These are phyloP conservation scores for Apium graveolens DNA, from an alignment of 129 eudicot species.

Conservation along the genomic window DNA sequence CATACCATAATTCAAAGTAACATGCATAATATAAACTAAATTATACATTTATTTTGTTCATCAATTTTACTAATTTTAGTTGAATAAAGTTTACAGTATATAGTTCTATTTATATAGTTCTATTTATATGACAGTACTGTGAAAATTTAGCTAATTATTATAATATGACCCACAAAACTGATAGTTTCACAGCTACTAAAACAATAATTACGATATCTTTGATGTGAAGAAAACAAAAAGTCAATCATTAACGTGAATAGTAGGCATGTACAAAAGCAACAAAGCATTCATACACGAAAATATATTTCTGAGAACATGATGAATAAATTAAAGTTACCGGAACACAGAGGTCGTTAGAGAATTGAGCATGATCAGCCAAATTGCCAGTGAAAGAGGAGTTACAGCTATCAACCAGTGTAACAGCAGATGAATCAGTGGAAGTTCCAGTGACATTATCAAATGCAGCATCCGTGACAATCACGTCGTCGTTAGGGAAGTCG, in stretches of 20 bases:
- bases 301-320: neutral
- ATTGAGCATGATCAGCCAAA: constrained; percentile 7
- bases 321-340: neutral
- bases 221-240: neutral
- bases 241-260: neutral
- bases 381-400: neutral
- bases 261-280: neutral
- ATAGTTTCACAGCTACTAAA: neutral
- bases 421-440: constrained; percentile 9
- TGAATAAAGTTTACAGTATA: too few relatives aligned
- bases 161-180: neutral
- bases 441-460: constrained; percentile 9
- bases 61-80: too few relatives aligned
- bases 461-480: neutral
- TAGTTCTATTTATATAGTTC: too few relatives aligned
- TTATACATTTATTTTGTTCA: neutral
- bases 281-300: neutral
- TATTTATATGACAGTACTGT: too few relatives aligned
- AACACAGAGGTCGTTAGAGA: constrained; percentile 9
- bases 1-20: neutral
- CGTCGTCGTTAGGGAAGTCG: constrained; percentile 5
- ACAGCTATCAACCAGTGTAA: constrained; percentile 2
- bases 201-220: neutral
- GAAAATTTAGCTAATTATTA: too few relatives aligned
- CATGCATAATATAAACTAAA: neutral